Evolutionary conservation across 1,139 yeast species (phyloP), one percentile per base, ranked within the genome.

Genomic region (Starmera stellimalicola): DNA sequence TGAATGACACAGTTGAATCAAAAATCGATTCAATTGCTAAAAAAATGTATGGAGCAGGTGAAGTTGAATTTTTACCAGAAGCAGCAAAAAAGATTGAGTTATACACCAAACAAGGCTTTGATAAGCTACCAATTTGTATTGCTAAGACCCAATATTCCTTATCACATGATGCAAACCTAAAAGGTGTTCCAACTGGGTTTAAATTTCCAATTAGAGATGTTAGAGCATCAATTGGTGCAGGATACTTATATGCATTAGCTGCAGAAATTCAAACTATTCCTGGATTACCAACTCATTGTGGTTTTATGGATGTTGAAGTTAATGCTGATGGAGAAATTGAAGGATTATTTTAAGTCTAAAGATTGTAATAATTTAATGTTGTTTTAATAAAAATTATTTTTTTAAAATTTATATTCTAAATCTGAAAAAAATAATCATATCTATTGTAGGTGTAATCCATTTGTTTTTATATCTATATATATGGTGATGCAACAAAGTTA

Each of bases 221-320:
- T 45, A 77, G 94, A 57, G 94, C 94, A 10, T 82, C 94, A 29
- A 83, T 84, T 43, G 98, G 98, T 58, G 97, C 96, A 31, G 97
- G 97, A 10, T 91, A 91, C 62, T 70, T 91, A 55, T 88, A 88
- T 54, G 97, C 97, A 6, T 72, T 91, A 51, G 97, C 97, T 11
- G 97, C 95, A 31, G 95, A 88, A 61, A 88, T 91, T 54, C 93
- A 82, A 73, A 91, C 98, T 34, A 88, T 91, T 49, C 98, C 98
- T 19, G 98, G 98, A 40, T 71, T 91, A 56, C 95, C 97, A 39
- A 91, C 97, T 18, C 91, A 84, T 54, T 80, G 94, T 62, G 97
- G 97, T 28, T 91, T 84, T 67, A 85, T 88, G 94, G 83, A 88
- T 57, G 94, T 91, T 38, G 97, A 91, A 60, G 94, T 91, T 42